A percentile compares a stretch with the other conserved stretches of the same genome.
These are phyloP conservation scores for Lomentospora prolificans DNA, from an alignment of 2,329 filamentous ascomycete genomes.

Conservation along the genomic window DNA sequence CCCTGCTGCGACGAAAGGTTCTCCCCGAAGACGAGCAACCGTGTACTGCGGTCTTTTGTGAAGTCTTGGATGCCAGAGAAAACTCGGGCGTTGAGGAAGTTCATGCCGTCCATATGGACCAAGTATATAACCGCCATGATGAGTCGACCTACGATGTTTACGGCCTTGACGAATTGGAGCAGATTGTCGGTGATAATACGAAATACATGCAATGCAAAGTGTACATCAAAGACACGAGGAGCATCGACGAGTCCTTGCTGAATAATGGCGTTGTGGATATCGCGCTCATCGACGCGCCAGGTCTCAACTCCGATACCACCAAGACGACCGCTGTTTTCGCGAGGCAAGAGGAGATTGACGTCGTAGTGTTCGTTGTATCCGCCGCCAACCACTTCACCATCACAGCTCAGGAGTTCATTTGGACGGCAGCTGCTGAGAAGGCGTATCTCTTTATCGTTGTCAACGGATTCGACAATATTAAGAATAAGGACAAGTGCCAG, in stretches of 20 bases:
- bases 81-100: slow-evolving; percentile 91
- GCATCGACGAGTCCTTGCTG: slow-evolving; percentile 84
- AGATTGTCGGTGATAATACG: slow-evolving; percentile 80
- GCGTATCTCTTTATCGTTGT: slow-evolving; percentile 99
- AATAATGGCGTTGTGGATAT: slow-evolving; percentile 99
- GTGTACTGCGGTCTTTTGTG: slow-evolving; percentile 96
- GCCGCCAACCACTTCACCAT: slow-evolving; percentile 97
- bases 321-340: slow-evolving; percentile 98
- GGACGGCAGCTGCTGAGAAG: slow-evolving; percentile 90
- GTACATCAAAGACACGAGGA: slow-evolving; percentile 82
- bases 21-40: slow-evolving; percentile 95
- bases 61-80: slow-evolving; percentile 85
- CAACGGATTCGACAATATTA: slow-evolving; percentile 91
- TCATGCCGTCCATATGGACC: slow-evolving; percentile 80
- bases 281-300: slow-evolving; percentile 90
- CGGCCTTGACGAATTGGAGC: slow-evolving; percentile 65
- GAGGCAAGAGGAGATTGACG: slow-evolving; percentile 94
- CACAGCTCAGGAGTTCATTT: slow-evolving; percentile 96
- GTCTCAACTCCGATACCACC: slow-evolving; percentile 88
- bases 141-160: slow-evolving; percentile 93
- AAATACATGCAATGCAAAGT: slow-evolving; percentile 93
- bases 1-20: slow-evolving; percentile 83
- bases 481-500: slow-evolving; percentile 82
- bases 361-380: slow-evolving; percentile 96
- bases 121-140: slow-evolving; percentile 74